Percentiles rank a stretch among this genome's conserved stretches.
These are phyloP conservation scores for Acanthochlamys bracteata DNA, from an alignment of 106 monocot genomes.

Conservation along the genomic window DNA sequence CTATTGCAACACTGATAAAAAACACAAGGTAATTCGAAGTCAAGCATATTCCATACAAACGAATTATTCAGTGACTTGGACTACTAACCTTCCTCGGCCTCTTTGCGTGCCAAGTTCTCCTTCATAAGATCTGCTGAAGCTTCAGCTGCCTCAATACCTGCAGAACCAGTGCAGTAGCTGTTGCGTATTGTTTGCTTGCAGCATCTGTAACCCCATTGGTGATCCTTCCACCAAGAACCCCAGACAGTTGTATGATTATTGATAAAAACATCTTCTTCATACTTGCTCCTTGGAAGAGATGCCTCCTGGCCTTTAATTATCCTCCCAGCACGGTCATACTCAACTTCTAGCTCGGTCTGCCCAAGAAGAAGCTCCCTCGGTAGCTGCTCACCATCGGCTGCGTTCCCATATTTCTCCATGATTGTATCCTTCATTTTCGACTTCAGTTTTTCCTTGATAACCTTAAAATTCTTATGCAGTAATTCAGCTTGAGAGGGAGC, in stretches of 20 bases:
- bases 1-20: neutral
- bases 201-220: conserved; percentile 91
- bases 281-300: conserved; percentile 79
- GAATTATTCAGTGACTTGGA: neutral
- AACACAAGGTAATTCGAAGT: too few relatives aligned
- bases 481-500: conserved; percentile 98
- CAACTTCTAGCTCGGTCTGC: conserved; percentile 86
- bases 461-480: conserved; percentile 68
- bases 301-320: conserved; percentile 92
- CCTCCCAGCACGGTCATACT: conserved; percentile 93
- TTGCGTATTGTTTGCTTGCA: conserved; percentile 76
- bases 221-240: conserved; percentile 99
- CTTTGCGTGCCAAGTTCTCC: conserved; percentile 75
- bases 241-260: conserved; percentile 91
- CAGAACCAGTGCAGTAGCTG: conserved; percentile 89
- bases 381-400: conserved; percentile 65
- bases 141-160: conserved; percentile 97
- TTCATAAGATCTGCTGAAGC: conserved; percentile 76
- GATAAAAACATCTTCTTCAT: conserved; percentile 80
- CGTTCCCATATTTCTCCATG: conserved; percentile 97
- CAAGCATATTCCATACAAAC: neutral
- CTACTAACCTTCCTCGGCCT: conserved; percentile 61
- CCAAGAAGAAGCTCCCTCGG: conserved; percentile 91
- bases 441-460: conserved; percentile 82
- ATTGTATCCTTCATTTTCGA: conserved; percentile 64